A percentile compares a stretch with the other conserved stretches of the same genome.
These are phyloP conservation scores for Leptographium lundbergii DNA, from an alignment of 2,329 filamentous ascomycete species.

Conservation along the genomic window DNA sequence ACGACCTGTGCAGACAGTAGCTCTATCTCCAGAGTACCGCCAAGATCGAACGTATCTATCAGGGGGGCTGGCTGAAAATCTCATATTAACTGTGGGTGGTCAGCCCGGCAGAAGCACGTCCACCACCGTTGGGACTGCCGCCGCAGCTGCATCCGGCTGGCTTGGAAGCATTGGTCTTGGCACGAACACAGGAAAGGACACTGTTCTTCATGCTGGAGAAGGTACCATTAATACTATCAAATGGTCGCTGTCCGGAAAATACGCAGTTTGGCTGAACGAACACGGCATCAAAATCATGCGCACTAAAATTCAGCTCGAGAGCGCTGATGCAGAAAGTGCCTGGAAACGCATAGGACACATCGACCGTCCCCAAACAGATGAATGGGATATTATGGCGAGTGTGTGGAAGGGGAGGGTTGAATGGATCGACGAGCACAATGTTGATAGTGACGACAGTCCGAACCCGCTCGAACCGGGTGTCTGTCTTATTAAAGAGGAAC, in stretches of 20 bases:
- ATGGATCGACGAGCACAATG: conserved; percentile 76
- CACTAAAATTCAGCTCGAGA: conserved; percentile 70
- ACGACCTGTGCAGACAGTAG: conserved; percentile 80
- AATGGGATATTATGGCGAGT: conserved; percentile 92
- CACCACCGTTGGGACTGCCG: conserved; percentile 72
- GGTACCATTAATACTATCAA: conserved; percentile 84
- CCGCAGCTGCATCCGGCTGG: conserved; percentile 80
- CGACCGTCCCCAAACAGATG: conserved; percentile 70
- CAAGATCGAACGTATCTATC: conserved; percentile 81
- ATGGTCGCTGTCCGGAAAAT: conserved; percentile 88
- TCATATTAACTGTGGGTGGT: conserved; percentile 77
- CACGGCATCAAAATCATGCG: conserved; percentile 97
- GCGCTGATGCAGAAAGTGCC: conserved; percentile 62
- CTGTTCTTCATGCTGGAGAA: conserved; percentile 79
- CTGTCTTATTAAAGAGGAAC: conserved; percentile 33
- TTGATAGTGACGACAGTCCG: conserved; percentile 59
- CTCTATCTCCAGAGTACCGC: conserved; percentile 90
- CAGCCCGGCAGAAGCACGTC: conserved; percentile 72
- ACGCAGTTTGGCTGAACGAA: conserved; percentile 91
- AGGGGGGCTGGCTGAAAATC: conserved; percentile 74
- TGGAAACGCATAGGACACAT: conserved; percentile 95
- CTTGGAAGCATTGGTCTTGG: conserved; percentile 77
- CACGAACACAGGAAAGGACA: conserved; percentile 68
- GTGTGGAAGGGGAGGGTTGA: conserved; percentile 89
- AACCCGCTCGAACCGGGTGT: conserved; percentile 20